These are phyloP conservation scores for Eucalyptus globulus DNA, from an alignment of 345 rosid genomes.

Conservation along the genomic window DNA sequence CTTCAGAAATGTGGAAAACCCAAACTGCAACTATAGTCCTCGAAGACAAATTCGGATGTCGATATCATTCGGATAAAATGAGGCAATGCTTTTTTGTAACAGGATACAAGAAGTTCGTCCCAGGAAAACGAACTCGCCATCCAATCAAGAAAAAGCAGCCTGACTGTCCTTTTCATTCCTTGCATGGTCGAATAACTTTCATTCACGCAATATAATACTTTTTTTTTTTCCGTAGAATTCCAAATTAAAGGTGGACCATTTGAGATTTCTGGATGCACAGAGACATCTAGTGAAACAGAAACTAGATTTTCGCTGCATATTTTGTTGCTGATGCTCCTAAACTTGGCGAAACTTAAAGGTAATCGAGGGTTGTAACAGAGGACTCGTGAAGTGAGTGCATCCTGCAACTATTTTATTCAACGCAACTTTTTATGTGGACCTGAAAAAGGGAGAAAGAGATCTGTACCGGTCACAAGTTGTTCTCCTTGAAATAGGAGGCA, in stretches of 20 bases:
- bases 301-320: not conserved
- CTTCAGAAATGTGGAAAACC: not conserved
- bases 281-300: not conserved
- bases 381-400: not conserved
- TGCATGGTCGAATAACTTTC: not conserved
- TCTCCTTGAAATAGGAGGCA: not conserved
- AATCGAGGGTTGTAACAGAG: not conserved
- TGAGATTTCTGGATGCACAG: not conserved
- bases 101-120: not conserved
- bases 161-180: not conserved
- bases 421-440: not conserved
- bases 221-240: not conserved
- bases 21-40: not conserved
- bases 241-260: not conserved
- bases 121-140: not conserved
- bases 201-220: not conserved
- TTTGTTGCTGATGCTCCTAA: not conserved
- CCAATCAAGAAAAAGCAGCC: not conserved
- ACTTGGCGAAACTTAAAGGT: not conserved
- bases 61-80: not conserved
- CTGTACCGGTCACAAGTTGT: not conserved
- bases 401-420: not conserved
- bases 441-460: not conserved
- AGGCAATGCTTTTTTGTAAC: not conserved
- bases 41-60: not conserved